Evolutionary conservation across 176 grass and related monocot species (phyloP).

Genomic region (Themeda triandra): DNA sequence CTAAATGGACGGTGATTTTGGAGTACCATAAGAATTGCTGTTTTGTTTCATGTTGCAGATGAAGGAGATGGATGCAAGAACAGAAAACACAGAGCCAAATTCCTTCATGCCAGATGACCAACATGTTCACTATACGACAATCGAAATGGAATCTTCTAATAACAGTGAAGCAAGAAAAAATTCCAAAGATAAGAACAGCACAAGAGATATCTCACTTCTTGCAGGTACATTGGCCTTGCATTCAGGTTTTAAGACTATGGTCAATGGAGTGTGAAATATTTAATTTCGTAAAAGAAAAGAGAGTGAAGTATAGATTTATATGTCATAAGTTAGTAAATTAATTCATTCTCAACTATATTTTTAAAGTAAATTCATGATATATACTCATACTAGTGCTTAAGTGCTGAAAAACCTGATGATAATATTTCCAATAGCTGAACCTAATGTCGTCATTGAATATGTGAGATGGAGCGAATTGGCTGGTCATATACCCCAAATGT

Average conservation of each 20-base stretch:
- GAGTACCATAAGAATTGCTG: background rate
- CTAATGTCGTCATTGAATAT: background rate
- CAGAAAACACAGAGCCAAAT: conserved; percentile 34
- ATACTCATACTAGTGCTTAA: background rate
- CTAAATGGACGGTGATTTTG: background rate
- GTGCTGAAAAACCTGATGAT: background rate
- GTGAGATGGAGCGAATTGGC: background rate
- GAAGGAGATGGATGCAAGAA: conserved; percentile 76
- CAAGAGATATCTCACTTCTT: conserved; percentile 41
- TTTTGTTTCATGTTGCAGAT: conserved; percentile 48
- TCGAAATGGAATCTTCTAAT: conserved; percentile 46
- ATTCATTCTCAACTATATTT: background rate
- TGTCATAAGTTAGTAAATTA: background rate
- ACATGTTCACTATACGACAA: conserved; percentile 20
- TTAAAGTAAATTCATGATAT: background rate
- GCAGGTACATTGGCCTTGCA: conserved; percentile 40
- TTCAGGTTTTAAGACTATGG: too few relatives aligned
- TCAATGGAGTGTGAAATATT: too few relatives aligned
- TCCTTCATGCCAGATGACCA: conserved; percentile 30
- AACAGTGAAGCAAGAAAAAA: conserved; percentile 37
- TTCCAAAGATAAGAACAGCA: conserved; percentile 32
- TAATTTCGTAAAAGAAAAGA: too few relatives aligned
- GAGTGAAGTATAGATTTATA: background rate
- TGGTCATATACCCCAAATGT: background rate
- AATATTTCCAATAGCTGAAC: background rate